Conservation (phyloP, 495 filamentous ascomycete genomes). For the Sordaria brevicollis region DNA sequence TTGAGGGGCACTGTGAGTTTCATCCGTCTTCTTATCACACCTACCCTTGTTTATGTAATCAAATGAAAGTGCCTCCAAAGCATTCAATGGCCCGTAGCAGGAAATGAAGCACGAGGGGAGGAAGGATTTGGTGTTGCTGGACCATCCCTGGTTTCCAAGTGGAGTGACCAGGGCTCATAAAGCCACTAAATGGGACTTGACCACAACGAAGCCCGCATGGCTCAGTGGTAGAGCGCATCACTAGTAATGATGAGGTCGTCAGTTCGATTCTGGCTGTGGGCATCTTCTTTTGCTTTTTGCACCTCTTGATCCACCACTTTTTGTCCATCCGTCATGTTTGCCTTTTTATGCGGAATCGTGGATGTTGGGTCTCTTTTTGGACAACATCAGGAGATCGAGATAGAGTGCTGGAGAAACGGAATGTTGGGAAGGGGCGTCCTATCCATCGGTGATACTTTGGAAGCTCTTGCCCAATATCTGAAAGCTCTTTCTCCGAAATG, state of each 20-base stretch:
- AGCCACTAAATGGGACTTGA: fast-evolving
- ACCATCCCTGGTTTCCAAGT: not conserved
- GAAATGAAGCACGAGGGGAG: not conserved
- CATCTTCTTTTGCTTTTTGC: not conserved
- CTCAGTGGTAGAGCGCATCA: not conserved
- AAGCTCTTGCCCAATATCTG: not conserved
- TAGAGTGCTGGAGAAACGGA: not conserved
- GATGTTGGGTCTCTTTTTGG: too few species aligned
- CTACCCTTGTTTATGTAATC: too few species aligned
- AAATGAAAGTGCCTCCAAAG: too few species aligned
- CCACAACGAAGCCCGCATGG: not conserved
- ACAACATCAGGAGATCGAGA: not conserved
- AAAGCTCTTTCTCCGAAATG: not conserved
- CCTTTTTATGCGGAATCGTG: too few species aligned
- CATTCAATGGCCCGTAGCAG: not conserved
- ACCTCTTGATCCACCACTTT: too few species aligned
- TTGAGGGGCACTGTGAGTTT: conserved; percentile 35
- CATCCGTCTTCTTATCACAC: too few species aligned
- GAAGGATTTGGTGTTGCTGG: not conserved
- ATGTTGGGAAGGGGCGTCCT: not conserved
- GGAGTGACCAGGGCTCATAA: not conserved
- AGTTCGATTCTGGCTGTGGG: not conserved
- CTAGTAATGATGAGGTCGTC: not conserved
- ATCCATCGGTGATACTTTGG: not conserved
- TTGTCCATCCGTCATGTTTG: not conserved